phyloP scores from a whole-genome alignment of 2,329 filamentous ascomycete species.

The Fusarium lateritium region DNA sequence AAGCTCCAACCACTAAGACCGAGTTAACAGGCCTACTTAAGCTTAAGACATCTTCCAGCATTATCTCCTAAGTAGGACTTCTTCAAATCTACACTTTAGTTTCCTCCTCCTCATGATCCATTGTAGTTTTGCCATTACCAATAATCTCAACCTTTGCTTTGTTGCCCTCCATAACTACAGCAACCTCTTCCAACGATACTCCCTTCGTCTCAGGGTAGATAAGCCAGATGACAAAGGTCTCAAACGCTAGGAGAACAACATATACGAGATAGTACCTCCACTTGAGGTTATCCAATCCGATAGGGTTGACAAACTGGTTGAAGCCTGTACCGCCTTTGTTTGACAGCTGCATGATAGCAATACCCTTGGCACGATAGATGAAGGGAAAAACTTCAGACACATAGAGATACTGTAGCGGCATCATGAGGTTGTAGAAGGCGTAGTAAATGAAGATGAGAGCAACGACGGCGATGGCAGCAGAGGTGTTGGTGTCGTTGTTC shows the following conservation, averaged over 20 bases:
- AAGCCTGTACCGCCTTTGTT: slow-evolving; percentile 34
- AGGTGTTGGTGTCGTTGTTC: slow-evolving; percentile 37
- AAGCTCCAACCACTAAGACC: too few relatives aligned
- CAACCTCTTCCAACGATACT: slow-evolving; percentile 26
- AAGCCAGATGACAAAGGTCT: slow-evolving; percentile 34
- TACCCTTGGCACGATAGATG: slow-evolving; percentile 38
- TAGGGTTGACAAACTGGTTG: slow-evolving; percentile 41
- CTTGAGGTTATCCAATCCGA: slow-evolving; percentile 24
- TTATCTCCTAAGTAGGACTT: too few relatives aligned
- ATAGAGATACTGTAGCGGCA: slow-evolving; percentile 50
- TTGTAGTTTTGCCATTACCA: neutral
- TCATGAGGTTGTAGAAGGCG: slow-evolving; percentile 54
- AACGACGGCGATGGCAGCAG: slow-evolving; percentile 48
- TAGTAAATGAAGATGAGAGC: slow-evolving; percentile 57
- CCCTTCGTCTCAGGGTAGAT: slow-evolving; percentile 27
- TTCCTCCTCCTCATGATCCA: neutral
- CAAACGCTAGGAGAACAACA: slow-evolving; percentile 20
- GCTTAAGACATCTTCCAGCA: too few relatives aligned
- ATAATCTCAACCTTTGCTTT: slow-evolving; percentile 22
- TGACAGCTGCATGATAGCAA: slow-evolving; percentile 38
- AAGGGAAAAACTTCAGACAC: slow-evolving; percentile 49
- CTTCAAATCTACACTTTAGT: neutral
- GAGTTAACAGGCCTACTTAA: too few relatives aligned
- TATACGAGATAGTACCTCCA: slow-evolving; percentile 43
- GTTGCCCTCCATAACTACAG: slow-evolving; percentile 23